Evolutionary conservation across 2,329 filamentous ascomycete genomes (phyloP), one percentile per base, ranked within the genome.

Genomic region (Aspergillus candidus): DNA sequence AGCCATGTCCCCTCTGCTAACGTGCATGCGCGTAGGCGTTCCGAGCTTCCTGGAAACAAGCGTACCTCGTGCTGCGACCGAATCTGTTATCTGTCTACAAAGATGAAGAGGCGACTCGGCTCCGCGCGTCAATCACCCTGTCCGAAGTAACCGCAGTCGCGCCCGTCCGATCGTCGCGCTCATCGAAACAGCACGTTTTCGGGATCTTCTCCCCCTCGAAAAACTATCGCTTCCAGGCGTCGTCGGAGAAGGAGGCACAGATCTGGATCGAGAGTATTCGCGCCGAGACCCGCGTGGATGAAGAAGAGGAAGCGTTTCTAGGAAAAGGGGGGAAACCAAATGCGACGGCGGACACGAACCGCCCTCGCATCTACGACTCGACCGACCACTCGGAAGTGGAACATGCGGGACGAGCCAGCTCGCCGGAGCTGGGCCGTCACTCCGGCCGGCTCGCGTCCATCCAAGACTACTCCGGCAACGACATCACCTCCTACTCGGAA

Each of bases 11-110:
- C 22, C 22, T 10, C 22, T 39, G 14, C 41, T 40, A 17, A 38
- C 40, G 27, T 14, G 14, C 22, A 38, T 34, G 37, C 36, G 35
- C 39, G 22, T 47, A 69, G 61, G 66, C 65, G 41, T 73, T 72
- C 53, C 61, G 62, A 48, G 67, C 95, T 82, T 83, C 86, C 50
- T 98, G 93, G 93, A 94, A 94, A 70, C 75, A 84, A 5, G 82
- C 90, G 49, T 93, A 86, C 68, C 75, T 97, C 34, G 93, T 98
- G 33, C 78, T 98, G 36, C 84, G 93, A 50, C 90, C 91, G 1
- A 94, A 93, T 57, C 79, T 87, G 14, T 78, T 98, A 30, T 96
- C 87, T 40, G 83, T 96, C 49, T 98, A 98, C 77, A 94, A 91
- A 68, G 86, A 91, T 62, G 81, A 87, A 57, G 86, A 90, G 57